Base-by-base conservation (phyloP, 352 stramenopile species). In the Globisporangium orthogonon region DNA sequence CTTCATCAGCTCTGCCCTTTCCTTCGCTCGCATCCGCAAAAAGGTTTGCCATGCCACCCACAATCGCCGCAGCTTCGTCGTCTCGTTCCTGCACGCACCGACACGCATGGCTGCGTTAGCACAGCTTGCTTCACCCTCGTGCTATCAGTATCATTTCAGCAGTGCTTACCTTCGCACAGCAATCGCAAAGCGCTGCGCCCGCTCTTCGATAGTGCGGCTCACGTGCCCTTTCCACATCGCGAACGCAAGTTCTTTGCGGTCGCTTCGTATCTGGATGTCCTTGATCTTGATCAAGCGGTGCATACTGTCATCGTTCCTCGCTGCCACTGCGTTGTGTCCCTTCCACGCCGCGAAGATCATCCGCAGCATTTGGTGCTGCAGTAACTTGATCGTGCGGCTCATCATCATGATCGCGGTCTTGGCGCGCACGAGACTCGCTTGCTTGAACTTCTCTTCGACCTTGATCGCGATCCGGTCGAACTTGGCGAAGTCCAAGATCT, bases 331-430 rank as follows among this genome's bases (percentile, higher is more conserved):
- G n/a, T 87, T 87, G n/a, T 71, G 68, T 23, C 84, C 78, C 31
- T 85, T 86, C 83, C 83, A 93, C 2, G 80, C 83, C 1, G 63
- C 58, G 44, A 93, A 93, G 29, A 87, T 75, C 75, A 93, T 89
- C n/a, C 80, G 70, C 43, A 82, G 63, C 40, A 87, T 91, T 45
- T 88, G 76, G 39, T 74, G 72, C 2, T 76, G 73, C 15, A 91
- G 55, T 14, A 69, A 40, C 10, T 67, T 55, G 28, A 88, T 75
- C 9, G 78, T 90, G 44, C 80, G 70, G 29, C 74, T 89, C 78
- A 93, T 90, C 78, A 91, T 89, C 71, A 87, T 83, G 54, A 91
- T 91, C 11, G 80, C 78, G 9, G 78, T 73, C 43, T 86, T 87
- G 2, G 80, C 78, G 37, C 83, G 67, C 44, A 91, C 78, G 17